Evolutionary conservation across 768 basidiomycete species (phyloP).

Genomic region (Termitomyces heimii): DNA sequence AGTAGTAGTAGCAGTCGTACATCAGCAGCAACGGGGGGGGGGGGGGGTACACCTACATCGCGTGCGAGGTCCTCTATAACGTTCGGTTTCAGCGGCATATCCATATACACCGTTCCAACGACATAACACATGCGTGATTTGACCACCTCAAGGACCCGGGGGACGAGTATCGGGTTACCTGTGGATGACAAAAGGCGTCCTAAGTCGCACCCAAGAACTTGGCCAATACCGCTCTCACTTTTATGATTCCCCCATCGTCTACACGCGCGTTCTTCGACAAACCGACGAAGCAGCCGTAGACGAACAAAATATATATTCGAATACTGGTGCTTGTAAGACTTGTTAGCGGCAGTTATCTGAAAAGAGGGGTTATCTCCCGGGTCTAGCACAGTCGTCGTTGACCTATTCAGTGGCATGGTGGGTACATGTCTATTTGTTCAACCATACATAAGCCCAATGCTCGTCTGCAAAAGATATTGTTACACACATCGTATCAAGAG

Average conservation of each 20-base stretch:
- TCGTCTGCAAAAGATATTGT: not conserved
- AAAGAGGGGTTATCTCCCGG: constrained; percentile 38
- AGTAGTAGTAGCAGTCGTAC: no score
- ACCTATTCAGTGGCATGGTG: constrained; percentile 22
- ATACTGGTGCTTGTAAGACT: constrained; percentile 51
- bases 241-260: constrained; percentile 33
- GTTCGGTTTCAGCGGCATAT: constrained; percentile 98
- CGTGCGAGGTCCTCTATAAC: constrained; percentile 93
- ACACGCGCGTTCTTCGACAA: constrained; percentile 34
- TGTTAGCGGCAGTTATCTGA: constrained; percentile 32
- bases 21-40: no score
- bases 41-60: constrained; percentile 56
- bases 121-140: constrained; percentile 86
- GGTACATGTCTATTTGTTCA: constrained; percentile 16
- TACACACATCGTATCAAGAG: constrained; percentile 12
- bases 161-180: constrained; percentile 70
- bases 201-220: no score
- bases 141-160: constrained; percentile 80
- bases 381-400: constrained; percentile 33
- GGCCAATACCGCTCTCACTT: no score
- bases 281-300: constrained; percentile 32
- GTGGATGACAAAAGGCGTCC: no score
- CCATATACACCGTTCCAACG: constrained; percentile 95
- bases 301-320: constrained; percentile 52
- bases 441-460: no score